These are phyloP conservation scores for Macroventuria anomochaeta DNA, from an alignment of 2,329 filamentous ascomycete genomes.

Conservation along the genomic window DNA sequence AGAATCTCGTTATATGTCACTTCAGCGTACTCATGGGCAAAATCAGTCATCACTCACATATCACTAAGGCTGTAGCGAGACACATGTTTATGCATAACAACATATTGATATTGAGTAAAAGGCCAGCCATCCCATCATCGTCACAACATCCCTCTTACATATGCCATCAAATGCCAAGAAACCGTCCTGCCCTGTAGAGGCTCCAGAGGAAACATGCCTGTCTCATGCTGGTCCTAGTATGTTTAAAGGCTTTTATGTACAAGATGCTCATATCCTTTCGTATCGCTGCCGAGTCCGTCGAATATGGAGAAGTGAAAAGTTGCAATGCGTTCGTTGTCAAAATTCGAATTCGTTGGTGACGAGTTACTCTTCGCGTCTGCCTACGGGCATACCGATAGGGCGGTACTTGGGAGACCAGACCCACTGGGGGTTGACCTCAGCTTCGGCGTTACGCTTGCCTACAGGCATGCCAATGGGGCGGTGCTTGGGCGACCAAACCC, in stretches of 20 bases:
- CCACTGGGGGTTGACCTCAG: conserved; percentile 13
- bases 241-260: conserved; percentile 7
- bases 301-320: conserved; percentile 5
- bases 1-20: no score
- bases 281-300: neutral
- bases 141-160: conserved; percentile 2
- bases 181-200: conserved; percentile 7
- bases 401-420: conserved; percentile 1
- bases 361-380: conserved; percentile 40
- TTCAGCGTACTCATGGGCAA: no score
- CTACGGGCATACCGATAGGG: conserved; percentile 24
- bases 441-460: conserved; percentile 26
- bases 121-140: conserved; percentile 1
- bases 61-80: no score
- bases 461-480: conserved; percentile 24
- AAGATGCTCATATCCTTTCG: neutral
- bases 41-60: no score
- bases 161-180: conserved; percentile 1
- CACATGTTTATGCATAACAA: neutral
- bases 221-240: neutral
- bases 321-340: conserved; percentile 6
- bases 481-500: conserved; percentile 1
- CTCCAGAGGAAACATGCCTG: neutral
- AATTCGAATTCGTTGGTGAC: neutral
- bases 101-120: conserved; percentile 12